Percentiles rank a stretch among this genome's conserved stretches.
Conservation (phyloP, 495 filamentous ascomycete genomes). For the Aspergillus affinis region DNA sequence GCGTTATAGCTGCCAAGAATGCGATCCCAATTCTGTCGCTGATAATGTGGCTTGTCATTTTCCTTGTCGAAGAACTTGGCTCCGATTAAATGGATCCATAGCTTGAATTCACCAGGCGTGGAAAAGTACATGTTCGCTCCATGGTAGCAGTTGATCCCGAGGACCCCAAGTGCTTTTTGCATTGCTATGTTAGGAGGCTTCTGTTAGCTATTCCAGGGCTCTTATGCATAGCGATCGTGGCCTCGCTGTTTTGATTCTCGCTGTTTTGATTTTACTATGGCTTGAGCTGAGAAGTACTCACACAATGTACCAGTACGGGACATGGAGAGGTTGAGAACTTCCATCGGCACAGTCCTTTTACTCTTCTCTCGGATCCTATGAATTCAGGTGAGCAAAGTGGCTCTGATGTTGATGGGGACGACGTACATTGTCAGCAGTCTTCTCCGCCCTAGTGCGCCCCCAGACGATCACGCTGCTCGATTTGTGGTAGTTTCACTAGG, state of each 20-base stretch:
- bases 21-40: background rate
- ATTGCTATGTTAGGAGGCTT: background rate
- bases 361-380: background rate
- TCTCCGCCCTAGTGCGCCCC: background rate
- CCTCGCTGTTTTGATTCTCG: too few relatives aligned
- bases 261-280: background rate
- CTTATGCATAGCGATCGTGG: background rate
- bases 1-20: background rate
- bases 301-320: background rate
- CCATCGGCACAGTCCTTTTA: background rate
- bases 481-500: too few relatives aligned
- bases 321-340: conserved; percentile 1
- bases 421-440: background rate
- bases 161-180: background rate
- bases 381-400: background rate
- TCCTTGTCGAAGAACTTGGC: background rate
- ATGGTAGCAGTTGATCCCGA: background rate
- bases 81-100: background rate
- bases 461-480: too few relatives aligned
- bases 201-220: background rate
- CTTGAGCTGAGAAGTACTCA: background rate
- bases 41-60: background rate
- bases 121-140: background rate
- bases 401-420: background rate
- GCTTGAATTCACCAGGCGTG: background rate